Evolutionary conservation across 2,329 filamentous ascomycete genomes (phyloP).

Genomic region (Fragosphaeria purpurea): DNA sequence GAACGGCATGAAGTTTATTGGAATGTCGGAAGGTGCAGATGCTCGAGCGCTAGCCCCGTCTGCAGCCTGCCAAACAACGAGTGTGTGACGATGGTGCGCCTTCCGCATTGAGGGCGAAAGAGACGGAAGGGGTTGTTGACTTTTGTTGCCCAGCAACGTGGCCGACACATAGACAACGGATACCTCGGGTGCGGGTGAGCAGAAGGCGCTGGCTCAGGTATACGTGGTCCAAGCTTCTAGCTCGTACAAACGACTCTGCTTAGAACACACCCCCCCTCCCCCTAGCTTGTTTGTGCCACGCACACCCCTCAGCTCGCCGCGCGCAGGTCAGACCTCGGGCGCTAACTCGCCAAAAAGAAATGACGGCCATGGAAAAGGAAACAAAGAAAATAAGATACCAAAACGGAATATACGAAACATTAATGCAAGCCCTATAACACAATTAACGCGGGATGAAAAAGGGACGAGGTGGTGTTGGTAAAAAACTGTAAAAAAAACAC

Average conservation of each 20-base stretch:
- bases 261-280: not conserved
- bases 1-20: slow-evolving; percentile 10
- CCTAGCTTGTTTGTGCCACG: not conserved
- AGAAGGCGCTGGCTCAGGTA: too few species aligned
- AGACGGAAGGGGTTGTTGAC: slow-evolving; percentile 10
- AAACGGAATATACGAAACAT: not conserved
- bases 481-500: not conserved
- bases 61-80: not conserved
- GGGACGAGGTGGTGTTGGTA: too few species aligned
- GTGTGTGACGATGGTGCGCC: slow-evolving; percentile 7
- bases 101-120: too few species aligned
- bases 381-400: not conserved
- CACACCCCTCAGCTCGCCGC: too few species aligned
- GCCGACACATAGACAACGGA: too few species aligned
- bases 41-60: not conserved
- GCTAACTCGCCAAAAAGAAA: not conserved
- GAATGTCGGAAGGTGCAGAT: slow-evolving; percentile 9
- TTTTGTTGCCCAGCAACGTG: slow-evolving; percentile 14
- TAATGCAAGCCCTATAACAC: too few species aligned
- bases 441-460: too few species aligned
- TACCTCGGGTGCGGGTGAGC: too few species aligned
- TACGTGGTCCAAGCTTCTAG: not conserved
- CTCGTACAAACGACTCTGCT: not conserved
- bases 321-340: too few species aligned
- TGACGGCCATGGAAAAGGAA: not conserved